Base-by-base conservation (phyloP, 2,329 filamentous ascomycete genomes). In the Botrytis hyacinthi region DNA sequence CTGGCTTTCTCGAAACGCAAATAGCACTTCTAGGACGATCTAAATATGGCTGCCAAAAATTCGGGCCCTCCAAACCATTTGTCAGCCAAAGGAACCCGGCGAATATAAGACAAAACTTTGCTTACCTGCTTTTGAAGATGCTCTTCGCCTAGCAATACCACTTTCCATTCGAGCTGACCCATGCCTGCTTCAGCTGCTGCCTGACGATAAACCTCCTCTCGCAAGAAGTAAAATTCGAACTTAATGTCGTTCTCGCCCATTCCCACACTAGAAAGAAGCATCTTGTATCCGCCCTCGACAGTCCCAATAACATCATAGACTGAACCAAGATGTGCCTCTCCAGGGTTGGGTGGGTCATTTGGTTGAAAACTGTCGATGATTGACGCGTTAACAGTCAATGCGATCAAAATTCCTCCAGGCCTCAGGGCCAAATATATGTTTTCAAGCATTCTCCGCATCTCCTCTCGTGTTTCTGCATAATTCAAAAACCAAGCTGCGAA, bases 191-290 rank as follows among this genome's bases (percentile, higher is more conserved):
- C 37, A 40, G 22, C 26, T 46, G 67, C 67, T 70, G 67, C 67
- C 44, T 60, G 59, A 26, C 35, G 44, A 26, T 70, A 60, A 14
- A 70, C 37, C 12, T 60, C 51, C 51, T 70, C 54, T 29, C 37
- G 46, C 51, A 70, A 44, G 37, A 57, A 70, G 60, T 70, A 70
- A 20, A 44, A 70, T 26, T 70, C 67, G n/a, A 32, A 70, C 20
- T 46, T 32, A 4, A 70, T 32, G 16, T 32, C 18, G 5, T 51
- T 51, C 67, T 60, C 51, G 9, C 37, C 35, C 26, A 14, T 14
- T 51, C 22, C 22, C 26, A 51, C 48, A 26, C 48, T 51, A n/a
- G 20, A 42, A 60, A 32, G n/a, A 18, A 32, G 37, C 18, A 35
- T 26, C 37, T 32, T 70, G 12, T 60, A 54, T 1, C 67, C 67